Evolutionary conservation across 2,329 filamentous ascomycete species (phyloP).

Genomic region (Nemania sp.): DNA sequence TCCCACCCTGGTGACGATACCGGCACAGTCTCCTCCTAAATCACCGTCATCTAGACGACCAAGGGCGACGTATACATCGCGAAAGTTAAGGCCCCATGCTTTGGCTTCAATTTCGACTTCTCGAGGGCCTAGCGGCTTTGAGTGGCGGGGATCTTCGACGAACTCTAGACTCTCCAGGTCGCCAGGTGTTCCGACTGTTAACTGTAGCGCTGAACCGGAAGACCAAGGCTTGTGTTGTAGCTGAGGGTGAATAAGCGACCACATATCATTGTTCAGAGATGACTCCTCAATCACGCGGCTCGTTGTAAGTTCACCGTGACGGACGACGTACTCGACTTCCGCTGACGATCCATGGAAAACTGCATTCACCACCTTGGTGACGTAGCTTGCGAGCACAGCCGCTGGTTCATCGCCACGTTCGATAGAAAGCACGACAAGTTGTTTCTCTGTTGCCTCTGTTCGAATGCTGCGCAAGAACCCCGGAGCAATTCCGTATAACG

Average conservation of each 20-base stretch:
- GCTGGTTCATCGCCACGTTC: conserved; percentile 15
- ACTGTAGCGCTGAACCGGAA: conserved; percentile 29
- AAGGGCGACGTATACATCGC: conserved; percentile 25
- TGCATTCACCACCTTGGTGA: conserved; percentile 27
- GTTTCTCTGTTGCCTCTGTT: conserved; percentile 35
- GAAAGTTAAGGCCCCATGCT: conserved; percentile 28
- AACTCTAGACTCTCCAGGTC: conserved; percentile 32
- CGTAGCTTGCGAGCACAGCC: conserved; percentile 14
- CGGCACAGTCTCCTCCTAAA: conserved; percentile 37
- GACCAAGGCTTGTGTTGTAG: conserved; percentile 19
- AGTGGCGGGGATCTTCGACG: conserved; percentile 28
- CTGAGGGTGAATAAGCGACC: conserved; percentile 22
- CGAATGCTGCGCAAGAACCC: conserved; percentile 39
- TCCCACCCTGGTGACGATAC: conserved; percentile 39
- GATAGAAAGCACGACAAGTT: conserved; percentile 32
- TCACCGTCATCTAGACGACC: conserved; percentile 21
- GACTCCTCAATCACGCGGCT: conserved; percentile 20
- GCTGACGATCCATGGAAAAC: conserved; percentile 20
- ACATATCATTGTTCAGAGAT: conserved; percentile 11
- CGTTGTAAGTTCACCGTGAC: conserved; percentile 18
- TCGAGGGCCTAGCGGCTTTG: conserved; percentile 15
- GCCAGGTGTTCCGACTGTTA: conserved; percentile 29
- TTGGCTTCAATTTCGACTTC: conserved; percentile 33
- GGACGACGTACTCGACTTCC: conserved; percentile 30
- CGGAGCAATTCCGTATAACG: conserved; percentile 28